A percentile compares a stretch with the other conserved stretches of the same genome.
These are phyloP conservation scores for Claviceps sp. DNA, from an alignment of 2,329 filamentous ascomycete species.

Conservation along the genomic window DNA sequence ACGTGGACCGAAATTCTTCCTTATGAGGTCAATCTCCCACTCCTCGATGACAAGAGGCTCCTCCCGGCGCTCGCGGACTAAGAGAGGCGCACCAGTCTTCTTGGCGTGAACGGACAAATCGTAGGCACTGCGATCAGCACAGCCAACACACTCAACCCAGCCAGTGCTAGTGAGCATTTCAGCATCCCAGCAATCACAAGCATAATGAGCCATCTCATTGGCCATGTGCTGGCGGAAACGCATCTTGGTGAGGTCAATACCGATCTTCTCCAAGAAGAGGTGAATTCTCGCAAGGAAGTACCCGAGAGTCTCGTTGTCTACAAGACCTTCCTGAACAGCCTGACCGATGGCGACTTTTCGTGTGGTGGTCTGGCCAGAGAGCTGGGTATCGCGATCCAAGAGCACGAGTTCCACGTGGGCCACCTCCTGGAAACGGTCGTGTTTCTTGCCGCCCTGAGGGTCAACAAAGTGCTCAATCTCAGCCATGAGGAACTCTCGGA, in stretches of 20 bases:
- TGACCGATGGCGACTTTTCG: conserved; percentile 67
- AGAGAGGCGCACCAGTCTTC: conserved; percentile 74
- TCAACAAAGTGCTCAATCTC: conserved; percentile 99
- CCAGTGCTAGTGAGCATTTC: conserved; percentile 84
- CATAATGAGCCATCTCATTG: conserved; percentile 73
- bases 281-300: conserved; percentile 95
- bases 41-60: conserved; percentile 72
- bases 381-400: conserved; percentile 73
- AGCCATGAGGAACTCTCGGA: conserved; percentile 96
- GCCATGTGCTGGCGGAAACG: conserved; percentile 95
- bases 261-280: conserved; percentile 78
- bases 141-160: conserved; percentile 97
- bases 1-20: conserved; percentile 88
- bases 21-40: conserved; percentile 78
- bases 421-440: conserved; percentile 74
- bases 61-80: conserved; percentile 70
- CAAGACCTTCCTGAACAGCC: conserved; percentile 67
- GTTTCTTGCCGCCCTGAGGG: conserved; percentile 87
- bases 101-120: conserved; percentile 87
- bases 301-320: conserved; percentile 95
- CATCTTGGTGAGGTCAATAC: conserved; percentile 75
- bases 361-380: conserved; percentile 68
- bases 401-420: conserved; percentile 72
- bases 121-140: conserved; percentile 89
- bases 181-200: conserved; percentile 94